phyloP scores from a whole-genome alignment of 306 rosid genomes.

The Astragalus glycyphyllos region DNA sequence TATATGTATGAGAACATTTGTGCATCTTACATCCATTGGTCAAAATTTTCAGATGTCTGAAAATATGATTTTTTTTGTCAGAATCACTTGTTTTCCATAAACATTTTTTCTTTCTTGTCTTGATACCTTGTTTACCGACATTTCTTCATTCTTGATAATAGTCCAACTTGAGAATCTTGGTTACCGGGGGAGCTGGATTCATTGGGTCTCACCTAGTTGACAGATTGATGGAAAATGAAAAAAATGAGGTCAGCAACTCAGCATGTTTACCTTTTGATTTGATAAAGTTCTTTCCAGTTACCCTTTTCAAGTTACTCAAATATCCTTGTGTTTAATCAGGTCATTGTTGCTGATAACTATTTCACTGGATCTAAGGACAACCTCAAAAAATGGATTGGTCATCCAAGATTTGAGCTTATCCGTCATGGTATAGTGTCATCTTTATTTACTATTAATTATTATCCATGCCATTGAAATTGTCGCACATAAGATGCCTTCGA shows the following conservation, averaged over 20 bases:
- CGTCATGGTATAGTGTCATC: slow-evolving; percentile 69
- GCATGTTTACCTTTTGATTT: no score
- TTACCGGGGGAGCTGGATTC: slow-evolving; percentile 90
- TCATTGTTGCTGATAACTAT: slow-evolving; percentile 78
- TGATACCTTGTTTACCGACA: background rate
- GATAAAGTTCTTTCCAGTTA: background rate
- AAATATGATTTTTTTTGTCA: background rate
- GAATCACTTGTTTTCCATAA: background rate
- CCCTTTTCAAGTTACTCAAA: background rate
- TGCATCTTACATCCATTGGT: background rate
- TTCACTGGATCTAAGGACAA: slow-evolving; percentile 86
- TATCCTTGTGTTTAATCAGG: slow-evolving; percentile 50
- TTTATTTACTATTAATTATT: background rate
- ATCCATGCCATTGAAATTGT: background rate
- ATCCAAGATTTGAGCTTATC: slow-evolving; percentile 84
- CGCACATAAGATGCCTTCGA: background rate
- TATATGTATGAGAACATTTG: background rate
- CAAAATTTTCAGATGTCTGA: background rate
- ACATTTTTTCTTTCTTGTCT: slow-evolving; percentile 6
- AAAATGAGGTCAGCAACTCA: slow-evolving; percentile 76
- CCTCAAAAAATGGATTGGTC: slow-evolving; percentile 81
- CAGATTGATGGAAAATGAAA: slow-evolving; percentile 79
- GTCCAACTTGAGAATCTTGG: slow-evolving; percentile 82
- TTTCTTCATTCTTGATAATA: slow-evolving; percentile 33
- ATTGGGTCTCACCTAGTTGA: slow-evolving; percentile 85